Conservation (phyloP, 441 rosid species). For the Sinapis alba region DNA sequence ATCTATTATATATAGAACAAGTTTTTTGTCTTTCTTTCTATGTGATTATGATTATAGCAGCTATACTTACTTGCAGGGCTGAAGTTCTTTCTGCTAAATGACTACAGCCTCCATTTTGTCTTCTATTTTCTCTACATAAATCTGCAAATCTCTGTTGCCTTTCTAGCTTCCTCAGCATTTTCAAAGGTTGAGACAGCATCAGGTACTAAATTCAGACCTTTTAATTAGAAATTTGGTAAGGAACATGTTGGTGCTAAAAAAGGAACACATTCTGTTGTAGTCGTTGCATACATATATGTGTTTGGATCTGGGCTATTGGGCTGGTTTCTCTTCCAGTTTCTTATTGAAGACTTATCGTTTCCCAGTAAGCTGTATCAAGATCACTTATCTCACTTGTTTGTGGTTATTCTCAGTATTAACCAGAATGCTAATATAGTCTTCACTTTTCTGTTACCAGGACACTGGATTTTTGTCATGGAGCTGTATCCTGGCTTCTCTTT, state of each 20-base stretch:
- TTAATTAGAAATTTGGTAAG: neutral
- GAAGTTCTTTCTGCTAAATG: conserved; percentile 75
- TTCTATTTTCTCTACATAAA: conserved; percentile 76
- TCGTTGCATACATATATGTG: conserved; percentile 59
- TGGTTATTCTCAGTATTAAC: neutral
- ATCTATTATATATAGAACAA: neutral
- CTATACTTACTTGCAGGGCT: conserved; percentile 45
- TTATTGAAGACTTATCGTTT: conserved; percentile 62
- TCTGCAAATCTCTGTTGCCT: conserved; percentile 81
- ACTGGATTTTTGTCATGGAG: conserved; percentile 71
- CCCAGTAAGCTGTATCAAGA: conserved; percentile 65
- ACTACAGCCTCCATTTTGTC: conserved; percentile 67
- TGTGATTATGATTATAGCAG: neutral
- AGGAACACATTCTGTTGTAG: conserved; percentile 43
- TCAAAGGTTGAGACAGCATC: conserved; percentile 78
- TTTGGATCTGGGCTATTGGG: conserved; percentile 87
- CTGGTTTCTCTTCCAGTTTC: conserved; percentile 63
- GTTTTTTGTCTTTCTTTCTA: neutral
- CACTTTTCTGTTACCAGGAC: conserved; percentile 43
- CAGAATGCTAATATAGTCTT: neutral
- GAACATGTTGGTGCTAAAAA: neutral
- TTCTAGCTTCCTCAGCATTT: conserved; percentile 67
- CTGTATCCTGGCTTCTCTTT: conserved; percentile 86
- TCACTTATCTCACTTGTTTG: neutral
- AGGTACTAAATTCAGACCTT: conserved; percentile 47